A percentile compares a stretch with the other conserved stretches of the same genome.
Conservation (phyloP, 1,284 basidiomycete species). For the Papiliotrema flavescens region DNA sequence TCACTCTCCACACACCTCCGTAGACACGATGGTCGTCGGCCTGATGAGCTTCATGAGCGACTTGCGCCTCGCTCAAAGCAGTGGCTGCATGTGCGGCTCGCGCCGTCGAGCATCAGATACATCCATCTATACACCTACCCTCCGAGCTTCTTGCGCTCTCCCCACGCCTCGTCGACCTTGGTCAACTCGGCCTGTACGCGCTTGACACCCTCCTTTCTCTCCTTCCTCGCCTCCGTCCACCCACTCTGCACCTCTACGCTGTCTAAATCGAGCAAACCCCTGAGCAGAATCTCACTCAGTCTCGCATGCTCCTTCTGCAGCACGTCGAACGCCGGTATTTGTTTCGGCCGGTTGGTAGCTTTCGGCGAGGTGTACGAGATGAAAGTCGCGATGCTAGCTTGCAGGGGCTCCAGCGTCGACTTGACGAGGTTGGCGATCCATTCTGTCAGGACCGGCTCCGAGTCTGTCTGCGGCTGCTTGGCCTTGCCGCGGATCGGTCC, state of each 20-base stretch:
- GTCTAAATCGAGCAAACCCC: slow-evolving; percentile 51
- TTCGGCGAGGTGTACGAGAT: slow-evolving; percentile 30
- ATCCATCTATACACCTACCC: slow-evolving; percentile 8
- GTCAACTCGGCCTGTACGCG: slow-evolving; percentile 50
- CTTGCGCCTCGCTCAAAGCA: no score
- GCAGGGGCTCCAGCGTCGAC: slow-evolving; percentile 30
- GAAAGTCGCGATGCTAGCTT: slow-evolving; percentile 35
- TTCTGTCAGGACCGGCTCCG: slow-evolving; percentile 40
- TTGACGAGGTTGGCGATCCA: slow-evolving; percentile 39
- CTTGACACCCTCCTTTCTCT: slow-evolving; percentile 51
- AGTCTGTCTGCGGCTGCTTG: slow-evolving; percentile 44
- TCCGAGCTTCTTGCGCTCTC: slow-evolving; percentile 43
- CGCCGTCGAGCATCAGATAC: no score
- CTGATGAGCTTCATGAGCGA: no score
- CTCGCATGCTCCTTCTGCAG: slow-evolving; percentile 48
- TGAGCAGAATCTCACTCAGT: slow-evolving; percentile 49
- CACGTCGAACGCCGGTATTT: slow-evolving; percentile 35
- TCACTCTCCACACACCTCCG: no score
- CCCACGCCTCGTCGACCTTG: slow-evolving; percentile 49
- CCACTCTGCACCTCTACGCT: slow-evolving; percentile 48
- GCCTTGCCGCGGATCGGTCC: slow-evolving; percentile 8
- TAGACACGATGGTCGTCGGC: no score
- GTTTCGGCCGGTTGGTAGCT: slow-evolving; percentile 31
- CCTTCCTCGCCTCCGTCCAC: slow-evolving; percentile 49
- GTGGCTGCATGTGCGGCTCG: no score